Evolutionary conservation across 176 grass and related monocot species (phyloP), one percentile per base, ranked within the genome.

Genomic region (Leersia perrieri): DNA sequence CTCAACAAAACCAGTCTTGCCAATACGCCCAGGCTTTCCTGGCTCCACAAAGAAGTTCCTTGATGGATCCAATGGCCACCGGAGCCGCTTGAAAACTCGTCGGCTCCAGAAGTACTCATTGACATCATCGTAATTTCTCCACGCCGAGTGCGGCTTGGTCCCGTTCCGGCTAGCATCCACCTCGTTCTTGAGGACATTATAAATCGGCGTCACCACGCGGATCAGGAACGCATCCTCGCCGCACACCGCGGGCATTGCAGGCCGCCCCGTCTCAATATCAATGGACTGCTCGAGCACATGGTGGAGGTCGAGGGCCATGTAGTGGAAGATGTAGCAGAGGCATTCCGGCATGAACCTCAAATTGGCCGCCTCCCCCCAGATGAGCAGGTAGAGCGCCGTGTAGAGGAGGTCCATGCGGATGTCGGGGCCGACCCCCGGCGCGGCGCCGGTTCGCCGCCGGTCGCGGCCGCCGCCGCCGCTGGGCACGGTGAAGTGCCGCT

Each of bases 1-100:
- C 84, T 98, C 95, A 10, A 98, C 95, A 40, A 98, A 98, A 15
- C 95, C 95, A 29, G 95, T 98, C 81, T 98, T 98, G n/a, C 95
- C 92, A 67, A 95, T 85, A 31, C 90, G 81, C 65, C 75, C 75
- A 33, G 33, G 0, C 55, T 81, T 77, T 34, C 88, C 76, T 9
- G 90, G 88, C 2, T 3, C 8, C 28, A 66, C 79, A 58, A 98
- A 98, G 69, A 98, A 98, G 38, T 39, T 65, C 23, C 71, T 84
- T 4, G 72, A 64, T 30, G 61, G 5, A 70, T 90, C 88, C 31
- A 89, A 86, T 25, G 95, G 95, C 95, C 95, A 98, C 33, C 40
- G 58, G 53, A 98, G 90, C 13, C 79, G 74, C 61, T 78, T 83
- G 62, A 98, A 95, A 53, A 94, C 93, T 36, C 55, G 18, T 1